Evolutionary conservation across 371 early-diverging fungal species (phyloP).

Genomic region (Syncephalis fuscata): DNA sequence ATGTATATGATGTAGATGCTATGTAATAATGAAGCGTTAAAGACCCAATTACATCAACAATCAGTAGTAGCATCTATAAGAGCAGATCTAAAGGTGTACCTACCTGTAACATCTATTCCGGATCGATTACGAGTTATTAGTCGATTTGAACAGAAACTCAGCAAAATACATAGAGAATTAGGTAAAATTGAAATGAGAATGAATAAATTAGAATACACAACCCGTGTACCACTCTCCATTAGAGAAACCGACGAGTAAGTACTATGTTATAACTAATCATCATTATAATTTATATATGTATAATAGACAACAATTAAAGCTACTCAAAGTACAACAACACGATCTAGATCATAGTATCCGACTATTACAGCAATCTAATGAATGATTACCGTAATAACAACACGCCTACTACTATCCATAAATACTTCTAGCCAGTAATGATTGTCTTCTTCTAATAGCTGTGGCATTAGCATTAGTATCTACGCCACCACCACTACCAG

Average conservation of each 20-base stretch:
- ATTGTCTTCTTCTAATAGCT: too few relatives aligned
- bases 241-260: conserved; percentile 24
- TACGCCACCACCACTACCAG: too few relatives aligned
- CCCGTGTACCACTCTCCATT: conserved; percentile 18
- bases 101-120: conserved; percentile 18
- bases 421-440: too few relatives aligned
- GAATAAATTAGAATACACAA: conserved; percentile 16
- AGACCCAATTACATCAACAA: background rate
- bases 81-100: conserved; percentile 21
- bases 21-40: background rate
- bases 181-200: conserved; percentile 15
- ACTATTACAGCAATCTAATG: too few relatives aligned
- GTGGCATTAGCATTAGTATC: too few relatives aligned
- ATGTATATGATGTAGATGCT: background rate
- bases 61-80: conserved; percentile 17
- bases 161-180: conserved; percentile 15
- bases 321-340: too few relatives aligned
- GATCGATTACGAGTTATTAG: conserved; percentile 3
- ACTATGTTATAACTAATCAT: too few relatives aligned
- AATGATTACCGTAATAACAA: too few relatives aligned
- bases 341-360: too few relatives aligned
- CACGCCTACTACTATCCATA: too few relatives aligned
- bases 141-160: conserved; percentile 10
- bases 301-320: too few relatives aligned
- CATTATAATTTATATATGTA: too few relatives aligned